Evolutionary conservation across 139 green algal species (phyloP).

Genomic region (Chlamydomonas urium): DNA sequence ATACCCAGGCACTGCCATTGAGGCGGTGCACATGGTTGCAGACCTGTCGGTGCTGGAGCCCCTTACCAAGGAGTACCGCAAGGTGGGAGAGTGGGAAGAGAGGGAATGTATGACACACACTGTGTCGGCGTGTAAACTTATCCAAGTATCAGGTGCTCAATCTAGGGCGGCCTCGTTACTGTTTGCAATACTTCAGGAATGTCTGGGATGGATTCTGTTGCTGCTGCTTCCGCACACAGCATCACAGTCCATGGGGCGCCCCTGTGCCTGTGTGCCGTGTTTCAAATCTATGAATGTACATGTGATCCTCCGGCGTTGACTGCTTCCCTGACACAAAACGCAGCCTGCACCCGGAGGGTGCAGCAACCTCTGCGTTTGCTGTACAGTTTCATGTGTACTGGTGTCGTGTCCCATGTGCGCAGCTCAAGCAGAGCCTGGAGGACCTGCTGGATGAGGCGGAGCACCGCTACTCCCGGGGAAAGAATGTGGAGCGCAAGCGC

Average conservation of each 20-base stretch:
- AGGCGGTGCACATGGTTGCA: slow-evolving; percentile 21
- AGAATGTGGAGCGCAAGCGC: slow-evolving; percentile 17
- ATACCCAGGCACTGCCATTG: slow-evolving; percentile 19
- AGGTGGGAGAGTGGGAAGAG: slow-evolving; percentile 1
- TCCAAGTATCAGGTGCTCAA: no score
- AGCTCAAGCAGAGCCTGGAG: slow-evolving; percentile 13
- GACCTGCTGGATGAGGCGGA: slow-evolving; percentile 32
- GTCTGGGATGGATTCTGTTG: not conserved
- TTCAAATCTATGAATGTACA: no score
- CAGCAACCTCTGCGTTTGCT: no score
- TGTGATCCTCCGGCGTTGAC: no score
- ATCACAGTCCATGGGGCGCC: not conserved
- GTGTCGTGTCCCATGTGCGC: no score
- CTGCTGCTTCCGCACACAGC: not conserved
- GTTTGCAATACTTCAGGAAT: not conserved
- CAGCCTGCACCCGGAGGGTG: not conserved
- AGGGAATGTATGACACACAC: no score
- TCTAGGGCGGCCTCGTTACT: no score
- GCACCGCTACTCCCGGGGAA: slow-evolving; percentile 17
- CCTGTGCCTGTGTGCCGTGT: not conserved
- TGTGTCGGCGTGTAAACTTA: no score
- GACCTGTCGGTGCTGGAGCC: slow-evolving; percentile 19
- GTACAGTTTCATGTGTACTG: no score
- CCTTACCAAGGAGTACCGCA: slow-evolving; percentile 29
- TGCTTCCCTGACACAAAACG: no score